Conservation (phyloP, 345 rosid species). For the Raphanus sativus region DNA sequence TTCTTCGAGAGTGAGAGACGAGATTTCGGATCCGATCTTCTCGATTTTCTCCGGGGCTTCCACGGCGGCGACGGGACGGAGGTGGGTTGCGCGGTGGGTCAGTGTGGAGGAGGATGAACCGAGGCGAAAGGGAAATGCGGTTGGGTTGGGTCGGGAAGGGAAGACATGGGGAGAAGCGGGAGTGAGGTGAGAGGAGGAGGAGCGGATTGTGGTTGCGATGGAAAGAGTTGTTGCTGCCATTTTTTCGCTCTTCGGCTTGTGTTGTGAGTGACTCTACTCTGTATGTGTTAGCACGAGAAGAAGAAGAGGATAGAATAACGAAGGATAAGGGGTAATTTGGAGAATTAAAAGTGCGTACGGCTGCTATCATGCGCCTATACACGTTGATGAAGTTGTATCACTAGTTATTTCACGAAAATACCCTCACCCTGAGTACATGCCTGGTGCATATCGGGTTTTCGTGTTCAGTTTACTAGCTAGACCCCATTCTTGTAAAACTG, state of each 20-base stretch:
- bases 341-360: neutral
- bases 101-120: slow-evolving; percentile 28
- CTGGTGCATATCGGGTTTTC: slow-evolving; percentile 11
- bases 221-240: slow-evolving; percentile 49
- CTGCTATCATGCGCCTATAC: slow-evolving; percentile 7
- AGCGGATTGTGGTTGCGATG: slow-evolving; percentile 40
- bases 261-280: neutral
- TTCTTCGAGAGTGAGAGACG: slow-evolving; percentile 67
- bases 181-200: slow-evolving; percentile 38
- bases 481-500: slow-evolving; percentile 14
- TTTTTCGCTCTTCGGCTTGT: slow-evolving; percentile 17
- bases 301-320: slow-evolving; percentile 5
- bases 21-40: slow-evolving; percentile 63
- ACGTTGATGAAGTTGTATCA: neutral
- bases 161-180: slow-evolving; percentile 23
- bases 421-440: slow-evolving; percentile 11
- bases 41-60: slow-evolving; percentile 73
- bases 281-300: neutral
- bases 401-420: neutral
- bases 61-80: slow-evolving; percentile 65
- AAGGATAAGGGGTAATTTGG: slow-evolving; percentile 37
- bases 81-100: slow-evolving; percentile 43
- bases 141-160: slow-evolving; percentile 33
- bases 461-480: no score
- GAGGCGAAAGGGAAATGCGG: slow-evolving; percentile 20